Evolutionary conservation across 2,329 filamentous ascomycete species (phyloP).

Genomic region (Neonectria ditissima): DNA sequence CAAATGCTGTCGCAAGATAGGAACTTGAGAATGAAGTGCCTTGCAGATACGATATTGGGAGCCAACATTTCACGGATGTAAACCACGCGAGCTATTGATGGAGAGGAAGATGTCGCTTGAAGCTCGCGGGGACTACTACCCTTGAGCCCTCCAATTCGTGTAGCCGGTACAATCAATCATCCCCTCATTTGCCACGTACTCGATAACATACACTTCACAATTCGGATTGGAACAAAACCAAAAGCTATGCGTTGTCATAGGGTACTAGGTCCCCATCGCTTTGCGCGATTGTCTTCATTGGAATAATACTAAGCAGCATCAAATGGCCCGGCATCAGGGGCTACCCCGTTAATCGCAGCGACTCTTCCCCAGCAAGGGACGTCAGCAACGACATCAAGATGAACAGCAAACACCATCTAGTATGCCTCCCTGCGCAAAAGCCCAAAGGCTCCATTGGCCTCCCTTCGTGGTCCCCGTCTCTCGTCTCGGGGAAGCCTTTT

Average conservation of each 20-base stretch:
- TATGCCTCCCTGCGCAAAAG: constrained; percentile 23
- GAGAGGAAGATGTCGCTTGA: not conserved
- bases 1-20: not conserved
- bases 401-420: constrained; percentile 20
- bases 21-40: not conserved
- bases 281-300: constrained; percentile 18
- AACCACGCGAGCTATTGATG: not conserved
- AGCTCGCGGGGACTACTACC: not conserved
- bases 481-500: constrained; percentile 12
- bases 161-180: not conserved
- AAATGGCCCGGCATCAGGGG: constrained; percentile 4
- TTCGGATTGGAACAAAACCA: not conserved
- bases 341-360: constrained; percentile 9
- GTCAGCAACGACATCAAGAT: constrained; percentile 18
- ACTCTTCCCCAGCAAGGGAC: not conserved
- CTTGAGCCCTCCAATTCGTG: not conserved
- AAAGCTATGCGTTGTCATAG: constrained; percentile 3
- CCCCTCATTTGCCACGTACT: not conserved
- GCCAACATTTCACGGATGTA: too few species aligned
- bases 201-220: not conserved
- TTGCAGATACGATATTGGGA: not conserved
- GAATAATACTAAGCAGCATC: constrained; percentile 10
- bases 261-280: constrained; percentile 18
- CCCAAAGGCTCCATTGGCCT: constrained; percentile 7
- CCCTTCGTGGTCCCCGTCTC: constrained; percentile 5